phyloP scores from a whole-genome alignment of 495 filamentous ascomycete genomes.

The Trichoderma orchidacearum region DNA sequence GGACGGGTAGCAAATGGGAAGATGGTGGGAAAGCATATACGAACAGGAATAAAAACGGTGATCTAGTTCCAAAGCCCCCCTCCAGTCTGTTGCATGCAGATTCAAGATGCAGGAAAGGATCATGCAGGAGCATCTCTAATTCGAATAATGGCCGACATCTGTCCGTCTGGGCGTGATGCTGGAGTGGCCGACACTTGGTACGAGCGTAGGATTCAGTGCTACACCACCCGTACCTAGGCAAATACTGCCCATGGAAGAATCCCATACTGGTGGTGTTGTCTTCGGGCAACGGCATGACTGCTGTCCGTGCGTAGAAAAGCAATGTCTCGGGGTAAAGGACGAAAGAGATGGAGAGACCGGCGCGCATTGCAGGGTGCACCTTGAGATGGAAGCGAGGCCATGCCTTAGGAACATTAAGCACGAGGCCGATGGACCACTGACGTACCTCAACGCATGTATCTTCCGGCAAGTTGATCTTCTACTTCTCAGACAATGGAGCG shows the following conservation, averaged over 20 bases:
- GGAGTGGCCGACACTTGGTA: not conserved
- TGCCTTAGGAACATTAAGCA: too few relatives aligned
- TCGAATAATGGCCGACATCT: not conserved
- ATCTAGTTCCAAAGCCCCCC: not conserved
- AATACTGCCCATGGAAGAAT: too few relatives aligned
- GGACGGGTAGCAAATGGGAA: not conserved
- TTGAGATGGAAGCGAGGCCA: too few relatives aligned
- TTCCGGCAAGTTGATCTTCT: too few relatives aligned
- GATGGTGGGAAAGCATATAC: not conserved
- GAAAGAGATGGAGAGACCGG: not conserved
- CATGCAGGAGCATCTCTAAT: not conserved
- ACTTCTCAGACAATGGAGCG: too few relatives aligned
- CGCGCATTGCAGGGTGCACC: not conserved
- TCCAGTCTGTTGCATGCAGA: not conserved
- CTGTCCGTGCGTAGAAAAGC: not conserved
- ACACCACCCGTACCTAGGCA: not conserved
- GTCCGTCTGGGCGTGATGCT: not conserved
- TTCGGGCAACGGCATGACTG: not conserved
- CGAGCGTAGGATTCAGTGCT: slow-evolving; percentile 1
- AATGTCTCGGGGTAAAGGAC: not conserved
- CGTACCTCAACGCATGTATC: too few relatives aligned
- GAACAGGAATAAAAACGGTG: too few relatives aligned
- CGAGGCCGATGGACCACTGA: too few relatives aligned
- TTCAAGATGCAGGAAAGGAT: not conserved
- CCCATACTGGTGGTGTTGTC: not conserved